Base-by-base conservation (phyloP, 805 yeast species). In the Candida quercuum region DNA sequence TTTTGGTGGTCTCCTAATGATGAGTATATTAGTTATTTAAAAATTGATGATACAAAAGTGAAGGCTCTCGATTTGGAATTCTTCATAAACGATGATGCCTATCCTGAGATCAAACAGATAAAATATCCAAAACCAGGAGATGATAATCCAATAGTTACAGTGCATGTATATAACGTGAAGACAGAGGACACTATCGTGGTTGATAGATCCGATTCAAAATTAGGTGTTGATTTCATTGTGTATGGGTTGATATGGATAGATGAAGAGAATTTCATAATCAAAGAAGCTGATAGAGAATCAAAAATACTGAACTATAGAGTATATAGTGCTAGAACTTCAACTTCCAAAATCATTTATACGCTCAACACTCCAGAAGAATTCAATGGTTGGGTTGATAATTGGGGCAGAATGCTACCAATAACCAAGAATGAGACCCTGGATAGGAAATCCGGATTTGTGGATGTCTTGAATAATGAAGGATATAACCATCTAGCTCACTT, bases 71-170 rank as follows among this genome's bases (percentile, higher is more conserved):
- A 69, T 13, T 52, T 81, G 25, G 80, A 78, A 35, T 69, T 63
- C 39, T 84, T 68, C 49, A 69, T 72, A 2, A 65, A 64, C 27
- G 49, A 54, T 5, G 47, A 52, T 3, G 48, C 61, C 34, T 81
- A 80, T 50, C 85, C 86, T 1, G 48, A 51, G 4, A 46, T 60
- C 9, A 59, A 66, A 18, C 45, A 58, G 10, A 56, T 82, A 36
- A 77, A 74, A 45, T 85, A 85, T 54, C 89, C 95, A 2, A 82
- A 79, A 51, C 84, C 91, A 2, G 93, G 93, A 0, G 67, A 68
- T 22, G 46, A 61, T 1, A 79, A 81, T 49, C 91, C 95, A 1
- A 51, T 52, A 6, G 63, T 79, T 3, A 59, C 71, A 5, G 54
- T 83, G 8, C 57, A 66, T 30, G 55, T 69, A 10, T 78, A 66